Base-by-base conservation (phyloP, 2,329 filamentous ascomycete genomes). In the Hypoxylon sp. region DNA sequence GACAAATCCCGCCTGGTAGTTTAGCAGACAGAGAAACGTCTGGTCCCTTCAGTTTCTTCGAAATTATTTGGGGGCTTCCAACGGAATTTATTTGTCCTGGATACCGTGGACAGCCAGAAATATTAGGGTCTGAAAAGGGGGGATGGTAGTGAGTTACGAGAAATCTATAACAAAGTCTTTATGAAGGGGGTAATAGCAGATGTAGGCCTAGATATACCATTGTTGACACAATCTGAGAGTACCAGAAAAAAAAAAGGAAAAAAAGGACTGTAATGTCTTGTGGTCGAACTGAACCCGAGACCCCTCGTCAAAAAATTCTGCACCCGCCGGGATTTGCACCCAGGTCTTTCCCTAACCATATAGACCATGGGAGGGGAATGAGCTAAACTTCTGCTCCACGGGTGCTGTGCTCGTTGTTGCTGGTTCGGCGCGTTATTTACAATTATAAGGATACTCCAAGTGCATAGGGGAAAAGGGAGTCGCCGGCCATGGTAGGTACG, bases 311-410 rank as follows among this genome's bases (percentile, higher is more conserved):
- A 63, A 57, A 63, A 51, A 22, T 31, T 37, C 39, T 63, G 46
- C 60, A 46, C 37, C 53, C 47, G 57, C 53, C 60, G 60, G 60
- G 60, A 63, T 52, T 63, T 63, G 60, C 60, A 63, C 60, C 60
- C 60, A 26, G 53, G 60, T 58, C 60, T 52, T 58, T 51, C 60
- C 60, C 46, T 46, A 35, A 29, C 51, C 59, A 57, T 22, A 35
- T 58, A 24, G n/a, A 26, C 24, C n/a, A 52, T 63, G 53, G 60
- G 39, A 52, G 53, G 35, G 60, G 60, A 51, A 58, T 13, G 53
- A 63, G 60, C 35, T 63, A 58, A 50, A 63, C 60, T 63, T 33
- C 60, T 63, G 35, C 60, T 63, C 60, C 26, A 63, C 57, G 31
- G 53, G 24, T 46, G 42, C 48, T 31, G 8, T 5, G 3, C 19